phyloP scores from a whole-genome alignment of 352 stramenopile species.

The Phytophthora podocarpi region DNA sequence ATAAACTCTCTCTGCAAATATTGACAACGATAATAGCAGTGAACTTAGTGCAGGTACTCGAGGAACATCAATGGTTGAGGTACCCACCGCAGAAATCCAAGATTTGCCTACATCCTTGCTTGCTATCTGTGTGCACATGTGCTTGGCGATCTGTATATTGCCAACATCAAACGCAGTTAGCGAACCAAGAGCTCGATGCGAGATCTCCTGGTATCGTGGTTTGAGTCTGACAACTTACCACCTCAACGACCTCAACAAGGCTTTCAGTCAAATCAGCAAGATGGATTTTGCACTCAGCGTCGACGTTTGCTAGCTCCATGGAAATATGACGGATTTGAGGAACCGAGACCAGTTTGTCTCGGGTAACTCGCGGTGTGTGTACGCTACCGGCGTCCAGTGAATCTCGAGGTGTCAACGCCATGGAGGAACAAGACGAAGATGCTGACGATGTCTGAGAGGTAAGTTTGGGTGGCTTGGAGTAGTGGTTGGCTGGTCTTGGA shows the following conservation, averaged over 20 bases:
- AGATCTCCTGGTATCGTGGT: no score
- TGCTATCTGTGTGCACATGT: constrained; percentile 32
- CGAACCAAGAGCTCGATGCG: no score
- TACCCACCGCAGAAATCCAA: constrained; percentile 32
- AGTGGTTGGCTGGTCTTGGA: background rate
- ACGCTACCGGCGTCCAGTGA: background rate
- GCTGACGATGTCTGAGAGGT: constrained; percentile 26
- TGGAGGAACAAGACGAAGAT: constrained; percentile 24
- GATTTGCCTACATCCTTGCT: constrained; percentile 25
- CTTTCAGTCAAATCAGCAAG: constrained; percentile 61
- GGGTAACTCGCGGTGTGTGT: constrained; percentile 6
- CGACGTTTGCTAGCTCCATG: constrained; percentile 49
- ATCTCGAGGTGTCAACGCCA: constrained; percentile 20
- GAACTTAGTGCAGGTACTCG: background rate
- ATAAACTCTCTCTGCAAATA: constrained; percentile 53
- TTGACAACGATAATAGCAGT: background rate
- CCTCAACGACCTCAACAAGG: constrained; percentile 54
- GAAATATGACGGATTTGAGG: constrained; percentile 65
- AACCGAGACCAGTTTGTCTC: constrained; percentile 9
- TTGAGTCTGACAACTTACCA: constrained; percentile 19
- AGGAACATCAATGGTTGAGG: background rate
- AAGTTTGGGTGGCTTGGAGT: constrained; percentile 4
- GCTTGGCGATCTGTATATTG: constrained; percentile 33
- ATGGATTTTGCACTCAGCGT: constrained; percentile 55
- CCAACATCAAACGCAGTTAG: background rate